Evolutionary conservation across 2,329 filamentous ascomycete genomes (phyloP).

Genomic region (Colletotrichum sojae): DNA sequence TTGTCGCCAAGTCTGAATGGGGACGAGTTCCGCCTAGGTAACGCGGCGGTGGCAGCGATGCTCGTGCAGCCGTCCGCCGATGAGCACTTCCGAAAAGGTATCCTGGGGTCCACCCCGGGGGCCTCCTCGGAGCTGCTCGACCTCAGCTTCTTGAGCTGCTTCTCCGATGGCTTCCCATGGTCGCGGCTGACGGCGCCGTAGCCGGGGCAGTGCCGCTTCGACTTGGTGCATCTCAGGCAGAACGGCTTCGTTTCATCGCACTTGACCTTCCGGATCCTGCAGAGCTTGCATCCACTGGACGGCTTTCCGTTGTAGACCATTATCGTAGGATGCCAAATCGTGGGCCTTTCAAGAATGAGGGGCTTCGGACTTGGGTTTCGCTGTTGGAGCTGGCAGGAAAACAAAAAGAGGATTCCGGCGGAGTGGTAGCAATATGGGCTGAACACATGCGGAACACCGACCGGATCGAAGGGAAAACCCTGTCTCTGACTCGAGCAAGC

Average conservation of each 20-base stretch:
- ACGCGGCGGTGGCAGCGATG: background rate
- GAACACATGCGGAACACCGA: background rate
- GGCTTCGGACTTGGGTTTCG: background rate
- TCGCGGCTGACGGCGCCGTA: conserved; percentile 45
- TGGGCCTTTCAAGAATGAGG: background rate
- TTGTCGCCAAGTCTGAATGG: conserved; percentile 20
- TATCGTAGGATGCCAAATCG: background rate
- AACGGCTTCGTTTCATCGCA: conserved; percentile 69
- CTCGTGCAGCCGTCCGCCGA: conserved; percentile 1
- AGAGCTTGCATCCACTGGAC: conserved; percentile 45
- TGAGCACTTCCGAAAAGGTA: background rate
- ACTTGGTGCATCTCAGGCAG: conserved; percentile 66
- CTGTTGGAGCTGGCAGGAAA: background rate
- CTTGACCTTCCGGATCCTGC: conserved; percentile 68
- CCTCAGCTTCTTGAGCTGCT: conserved; percentile 31
- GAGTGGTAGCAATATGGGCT: background rate
- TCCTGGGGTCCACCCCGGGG: background rate
- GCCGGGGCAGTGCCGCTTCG: conserved; percentile 44
- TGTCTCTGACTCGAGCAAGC: conserved; percentile 26
- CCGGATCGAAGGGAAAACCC: background rate
- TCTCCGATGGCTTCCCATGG: conserved; percentile 41
- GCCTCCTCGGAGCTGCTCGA: conserved; percentile 3
- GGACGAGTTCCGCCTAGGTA: conserved; percentile 6
- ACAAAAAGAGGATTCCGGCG: background rate
- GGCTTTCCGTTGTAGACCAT: conserved; percentile 47